These are phyloP conservation scores for Fusarium sp. DNA, from an alignment of 2,329 filamentous ascomycete genomes.

Conservation along the genomic window DNA sequence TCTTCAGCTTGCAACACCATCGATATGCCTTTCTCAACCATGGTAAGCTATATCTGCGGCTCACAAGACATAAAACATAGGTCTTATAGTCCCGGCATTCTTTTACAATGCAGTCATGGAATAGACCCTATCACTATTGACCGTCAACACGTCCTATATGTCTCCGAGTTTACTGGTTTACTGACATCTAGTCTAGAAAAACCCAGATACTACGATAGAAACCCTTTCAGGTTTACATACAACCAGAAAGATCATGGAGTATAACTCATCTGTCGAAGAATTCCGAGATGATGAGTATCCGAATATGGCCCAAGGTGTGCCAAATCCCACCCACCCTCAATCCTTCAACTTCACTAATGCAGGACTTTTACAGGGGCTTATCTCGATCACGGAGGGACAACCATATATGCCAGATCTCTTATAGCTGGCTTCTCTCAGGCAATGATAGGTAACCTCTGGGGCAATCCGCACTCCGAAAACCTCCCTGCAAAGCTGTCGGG, in stretches of 20 bases:
- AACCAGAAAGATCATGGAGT: slow-evolving; percentile 34
- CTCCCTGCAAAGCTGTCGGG: slow-evolving; percentile 68
- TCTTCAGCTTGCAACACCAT: neutral
- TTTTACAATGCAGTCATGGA: neutral
- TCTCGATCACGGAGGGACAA: slow-evolving; percentile 68
- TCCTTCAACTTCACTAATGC: slow-evolving; percentile 8
- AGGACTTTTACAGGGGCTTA: slow-evolving; percentile 52
- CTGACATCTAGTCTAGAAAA: slow-evolving; percentile 13
- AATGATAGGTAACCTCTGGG: slow-evolving; percentile 68
- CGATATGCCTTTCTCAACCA: slow-evolving; percentile 25
- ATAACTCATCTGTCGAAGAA: slow-evolving; percentile 40
- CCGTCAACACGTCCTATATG: neutral
- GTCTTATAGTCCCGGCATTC: neutral
- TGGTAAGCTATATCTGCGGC: slow-evolving; percentile 28
- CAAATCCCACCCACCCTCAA: neutral
- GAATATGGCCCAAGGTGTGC: slow-evolving; percentile 44
- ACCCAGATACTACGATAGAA: slow-evolving; percentile 15
- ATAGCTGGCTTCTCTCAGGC: slow-evolving; percentile 66
- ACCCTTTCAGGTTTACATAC: slow-evolving; percentile 17
- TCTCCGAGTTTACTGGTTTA: neutral
- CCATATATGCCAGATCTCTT: slow-evolving; percentile 68
- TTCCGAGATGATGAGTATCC: slow-evolving; percentile 46
- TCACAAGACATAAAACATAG: neutral
- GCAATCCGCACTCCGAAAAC: slow-evolving; percentile 75
- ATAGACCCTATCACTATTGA: neutral